Base-by-base conservation (phyloP, 1,284 basidiomycete genomes). In the Schizophyllum amplum region DNA sequence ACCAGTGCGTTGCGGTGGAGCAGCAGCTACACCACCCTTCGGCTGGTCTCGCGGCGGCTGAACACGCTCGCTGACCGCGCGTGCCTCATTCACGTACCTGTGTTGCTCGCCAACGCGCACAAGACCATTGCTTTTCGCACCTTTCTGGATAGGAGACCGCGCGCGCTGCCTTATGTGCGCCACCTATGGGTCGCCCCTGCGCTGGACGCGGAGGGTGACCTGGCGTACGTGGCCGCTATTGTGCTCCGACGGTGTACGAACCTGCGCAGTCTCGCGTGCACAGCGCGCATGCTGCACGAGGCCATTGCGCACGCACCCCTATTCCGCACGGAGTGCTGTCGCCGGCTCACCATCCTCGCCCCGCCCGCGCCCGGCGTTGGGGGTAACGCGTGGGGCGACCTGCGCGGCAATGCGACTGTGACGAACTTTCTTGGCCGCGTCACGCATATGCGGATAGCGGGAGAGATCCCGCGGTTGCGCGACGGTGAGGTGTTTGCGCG, bases 191-290 rank as follows among this genome's bases (percentile, higher is more conserved):
- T 59, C 42, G 61, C 54, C 27, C 23, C 21, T 55, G 51, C 13
- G 54, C 57, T 22, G 54, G 55, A 2, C 33, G 54, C 1, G 51
- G 54, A 6, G 27, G 42, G 7, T 13, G 56, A 24, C 9, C 13
- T 1, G 22, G 46, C 20, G 20, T 52, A 20, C 56, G 53, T 51
- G 49, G 52, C 3, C 33, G 26, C 11, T 17, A 42, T 42, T 9
- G 66, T 71, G 20, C 59, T 72, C 55, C 59, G 61, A 53, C 57
- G 57, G 22, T 72, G 70, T 59, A 65, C 61, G n/a, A 61, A 64
- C 27, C 27, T 71, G 26, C 60, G 58, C 24, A 60, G 68, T 1
- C 61, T 70, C 21, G 70, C 67, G 3, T 66, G 67, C 51, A 66
- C 63, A 47, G 62, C 64, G 17, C 56, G 60, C 33, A 55, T 69